Conservation (phyloP, 2,329 filamentous ascomycete genomes). For the Exophiala mesophila region DNA sequence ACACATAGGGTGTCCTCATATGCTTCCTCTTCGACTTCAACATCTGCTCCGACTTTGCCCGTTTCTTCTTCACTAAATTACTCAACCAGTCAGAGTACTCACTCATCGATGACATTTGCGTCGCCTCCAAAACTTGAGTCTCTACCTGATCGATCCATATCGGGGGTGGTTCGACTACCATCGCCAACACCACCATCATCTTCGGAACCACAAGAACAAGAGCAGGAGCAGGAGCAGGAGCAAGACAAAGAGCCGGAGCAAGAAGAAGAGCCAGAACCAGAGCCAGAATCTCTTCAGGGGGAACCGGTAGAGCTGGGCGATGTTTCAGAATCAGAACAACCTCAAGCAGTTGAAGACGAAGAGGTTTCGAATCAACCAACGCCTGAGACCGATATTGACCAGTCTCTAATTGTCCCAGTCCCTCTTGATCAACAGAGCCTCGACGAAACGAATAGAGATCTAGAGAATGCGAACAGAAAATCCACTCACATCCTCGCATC, state of each 20-base stretch:
- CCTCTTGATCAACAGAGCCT: no score
- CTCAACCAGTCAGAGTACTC: conserved; percentile 22
- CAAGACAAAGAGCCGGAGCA: no score
- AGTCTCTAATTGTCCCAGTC: no score
- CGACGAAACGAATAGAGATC: no score
- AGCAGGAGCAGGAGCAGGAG: no score
- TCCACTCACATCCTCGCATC: conserved; percentile 21
- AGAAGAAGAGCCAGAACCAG: no score
- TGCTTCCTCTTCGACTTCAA: conserved; percentile 1
- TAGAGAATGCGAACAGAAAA: conserved; percentile 18
- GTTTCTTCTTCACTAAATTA: conserved; percentile 19
- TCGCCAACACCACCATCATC: background rate
- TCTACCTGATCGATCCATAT: background rate
- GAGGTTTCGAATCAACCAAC: background rate
- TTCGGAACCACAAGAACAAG: conserved; percentile 3
- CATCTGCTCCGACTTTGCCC: conserved; percentile 10
- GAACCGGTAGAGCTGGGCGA: no score
- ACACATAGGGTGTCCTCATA: conserved; percentile 5
- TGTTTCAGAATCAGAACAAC: no score
- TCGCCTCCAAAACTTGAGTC: conserved; percentile 12
- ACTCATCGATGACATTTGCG: conserved; percentile 16
- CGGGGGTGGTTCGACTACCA: background rate
- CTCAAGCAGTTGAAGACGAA: no score
- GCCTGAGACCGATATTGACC: background rate
- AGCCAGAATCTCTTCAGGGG: no score